A percentile compares a stretch with the other conserved stretches of the same genome.
Conservation (phyloP, 257 asterid genomes). For the Solanum appendiculatum region DNA sequence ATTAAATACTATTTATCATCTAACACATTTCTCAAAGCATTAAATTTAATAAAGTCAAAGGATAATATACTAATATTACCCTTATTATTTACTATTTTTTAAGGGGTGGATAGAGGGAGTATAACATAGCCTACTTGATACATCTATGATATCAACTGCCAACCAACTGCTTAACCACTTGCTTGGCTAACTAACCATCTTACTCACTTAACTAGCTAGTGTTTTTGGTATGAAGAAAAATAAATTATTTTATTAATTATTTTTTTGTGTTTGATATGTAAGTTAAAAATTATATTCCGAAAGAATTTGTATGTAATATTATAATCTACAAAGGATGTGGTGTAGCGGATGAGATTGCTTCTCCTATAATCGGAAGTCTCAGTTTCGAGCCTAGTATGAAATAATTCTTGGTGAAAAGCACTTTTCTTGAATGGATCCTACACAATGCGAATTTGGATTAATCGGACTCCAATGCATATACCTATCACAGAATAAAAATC, state of each 20-base stretch:
- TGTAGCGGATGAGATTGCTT: too few relatives aligned
- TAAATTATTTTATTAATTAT: not conserved
- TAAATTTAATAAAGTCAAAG: too few relatives aligned
- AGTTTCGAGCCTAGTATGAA: too few relatives aligned
- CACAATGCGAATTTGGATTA: accelerated
- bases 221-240: not conserved
- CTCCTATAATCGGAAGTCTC: too few relatives aligned
- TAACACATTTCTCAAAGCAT: too few relatives aligned
- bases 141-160: not conserved
- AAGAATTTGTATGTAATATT: not conserved
- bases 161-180: not conserved
- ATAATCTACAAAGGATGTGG: too few relatives aligned
- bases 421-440: not conserved
- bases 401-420: accelerated
- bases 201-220: not conserved
- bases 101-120: too few relatives aligned
- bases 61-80: too few relatives aligned
- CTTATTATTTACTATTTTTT: too few relatives aligned
- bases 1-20: too few relatives aligned
- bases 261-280: not conserved
- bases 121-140: not conserved
- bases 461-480: not conserved
- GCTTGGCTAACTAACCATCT: not conserved
- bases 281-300: not conserved
- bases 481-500: accelerated